These are phyloP conservation scores for Talaromyces nanjingensis DNA, from an alignment of 495 filamentous ascomycete species.

Conservation along the genomic window DNA sequence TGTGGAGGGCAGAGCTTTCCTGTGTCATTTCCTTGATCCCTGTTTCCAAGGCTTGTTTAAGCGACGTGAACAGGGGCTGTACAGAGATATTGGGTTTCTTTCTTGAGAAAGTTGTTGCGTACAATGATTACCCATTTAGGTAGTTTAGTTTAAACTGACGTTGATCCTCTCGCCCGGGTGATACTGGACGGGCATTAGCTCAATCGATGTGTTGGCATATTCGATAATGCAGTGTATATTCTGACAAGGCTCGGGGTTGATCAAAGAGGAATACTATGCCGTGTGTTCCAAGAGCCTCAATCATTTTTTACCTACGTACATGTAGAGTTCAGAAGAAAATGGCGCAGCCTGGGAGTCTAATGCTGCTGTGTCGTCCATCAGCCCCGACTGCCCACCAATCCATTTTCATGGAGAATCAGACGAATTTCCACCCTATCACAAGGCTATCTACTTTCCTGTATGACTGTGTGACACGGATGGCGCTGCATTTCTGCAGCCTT, in stretches of 20 bases:
- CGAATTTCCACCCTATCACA: background rate
- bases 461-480: background rate
- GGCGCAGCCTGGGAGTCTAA: background rate
- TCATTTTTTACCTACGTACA: background rate
- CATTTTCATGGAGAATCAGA: background rate
- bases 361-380: background rate
- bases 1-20: background rate
- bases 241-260: background rate
- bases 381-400: background rate
- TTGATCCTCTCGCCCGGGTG: background rate
- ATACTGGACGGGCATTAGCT: background rate
- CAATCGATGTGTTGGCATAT: background rate
- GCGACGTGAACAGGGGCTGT: background rate
- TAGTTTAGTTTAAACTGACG: background rate
- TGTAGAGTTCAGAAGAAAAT: background rate
- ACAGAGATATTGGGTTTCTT: background rate
- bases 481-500: background rate
- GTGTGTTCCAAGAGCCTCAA: background rate
- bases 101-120: background rate
- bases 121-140: background rate
- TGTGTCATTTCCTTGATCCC: background rate
- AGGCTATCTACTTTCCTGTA: background rate
- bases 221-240: background rate
- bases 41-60: background rate
- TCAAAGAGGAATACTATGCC: background rate